A percentile compares a stretch with the other conserved stretches of the same genome.
phyloP scores from a whole-genome alignment of 139 green algal species.

The Axilococcus clingmanii region DNA sequence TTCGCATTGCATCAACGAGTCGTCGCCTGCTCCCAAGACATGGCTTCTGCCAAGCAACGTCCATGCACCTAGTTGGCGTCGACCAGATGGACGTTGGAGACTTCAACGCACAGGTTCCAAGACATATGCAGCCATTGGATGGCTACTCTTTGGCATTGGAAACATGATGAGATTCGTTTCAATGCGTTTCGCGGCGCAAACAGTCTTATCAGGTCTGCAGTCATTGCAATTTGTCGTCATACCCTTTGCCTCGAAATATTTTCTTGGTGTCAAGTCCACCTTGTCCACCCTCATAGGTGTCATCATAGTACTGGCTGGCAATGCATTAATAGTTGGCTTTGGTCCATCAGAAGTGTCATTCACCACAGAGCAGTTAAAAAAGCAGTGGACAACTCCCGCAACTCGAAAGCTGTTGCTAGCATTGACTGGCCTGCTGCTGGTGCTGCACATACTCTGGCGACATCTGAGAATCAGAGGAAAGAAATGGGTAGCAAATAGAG shows the following conservation, averaged over 20 bases:
- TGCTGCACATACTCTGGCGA: constrained; percentile 20
- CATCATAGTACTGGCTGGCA: constrained; percentile 31
- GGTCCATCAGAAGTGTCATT: constrained; percentile 30
- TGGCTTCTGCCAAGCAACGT: constrained; percentile 12
- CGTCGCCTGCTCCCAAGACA: constrained; percentile 13
- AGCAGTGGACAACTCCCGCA: constrained; percentile 27
- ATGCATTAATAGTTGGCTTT: constrained; percentile 33
- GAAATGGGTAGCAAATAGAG: no score
- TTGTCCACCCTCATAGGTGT: constrained; percentile 22
- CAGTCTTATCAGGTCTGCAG: constrained; percentile 31
- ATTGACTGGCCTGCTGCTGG: constrained; percentile 17
- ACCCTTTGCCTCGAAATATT: constrained; percentile 22
- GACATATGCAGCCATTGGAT: constrained; percentile 24
- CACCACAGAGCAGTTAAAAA: constrained; percentile 24
- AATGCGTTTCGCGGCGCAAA: constrained; percentile 44
- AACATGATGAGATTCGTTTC: constrained; percentile 39
- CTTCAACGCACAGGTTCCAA: constrained; percentile 25
- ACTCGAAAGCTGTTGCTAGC: constrained; percentile 30
- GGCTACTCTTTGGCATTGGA: constrained; percentile 26
- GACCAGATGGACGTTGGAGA: constrained; percentile 35
- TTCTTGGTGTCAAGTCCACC: constrained; percentile 27
- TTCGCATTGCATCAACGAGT: constrained; percentile 30
- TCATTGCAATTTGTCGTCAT: constrained; percentile 42
- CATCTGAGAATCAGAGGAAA: constrained; percentile 3
- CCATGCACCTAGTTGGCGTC: constrained; percentile 12